Evolutionary conservation across 225 moss, liverwort and hornwort genomes (phyloP).

Genomic region (Sphagnum contortum): DNA sequence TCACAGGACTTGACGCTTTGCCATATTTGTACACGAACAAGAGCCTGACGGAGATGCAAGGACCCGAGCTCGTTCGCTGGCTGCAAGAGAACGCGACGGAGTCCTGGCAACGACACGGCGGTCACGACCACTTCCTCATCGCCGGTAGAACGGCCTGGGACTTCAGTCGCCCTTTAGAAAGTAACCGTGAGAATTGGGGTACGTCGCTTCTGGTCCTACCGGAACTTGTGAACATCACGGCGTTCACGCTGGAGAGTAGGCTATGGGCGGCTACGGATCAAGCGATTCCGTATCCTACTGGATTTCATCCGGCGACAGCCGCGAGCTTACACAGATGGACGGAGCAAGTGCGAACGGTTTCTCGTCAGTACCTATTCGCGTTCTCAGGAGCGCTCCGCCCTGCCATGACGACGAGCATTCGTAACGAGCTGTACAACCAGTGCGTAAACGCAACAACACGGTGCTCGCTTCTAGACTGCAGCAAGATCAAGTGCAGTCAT

Average conservation of each 20-base stretch:
- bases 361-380: constrained; percentile 49
- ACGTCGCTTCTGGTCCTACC: constrained; percentile 32
- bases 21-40: constrained; percentile 37
- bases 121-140: constrained; percentile 67
- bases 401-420: constrained; percentile 36
- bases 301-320: constrained; percentile 57
- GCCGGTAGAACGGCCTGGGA: constrained; percentile 82
- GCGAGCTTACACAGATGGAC: constrained; percentile 52
- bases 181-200: constrained; percentile 40
- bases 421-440: constrained; percentile 40
- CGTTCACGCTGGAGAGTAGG: constrained; percentile 58
- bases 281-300: constrained; percentile 73
- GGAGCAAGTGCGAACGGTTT: constrained; percentile 31
- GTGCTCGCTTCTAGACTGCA: constrained; percentile 61
- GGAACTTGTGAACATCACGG: constrained; percentile 42
- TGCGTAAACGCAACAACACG: constrained; percentile 45
- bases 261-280: constrained; percentile 37
- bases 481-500: constrained; percentile 58
- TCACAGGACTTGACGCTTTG: constrained; percentile 43
- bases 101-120: constrained; percentile 44
- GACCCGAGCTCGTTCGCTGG: constrained; percentile 49
- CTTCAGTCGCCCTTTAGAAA: constrained; percentile 19
- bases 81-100: constrained; percentile 44
- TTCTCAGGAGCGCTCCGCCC: constrained; percentile 78
- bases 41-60: constrained; percentile 23